Percentiles rank a stretch among this genome's conserved stretches.
Conservation (phyloP, 2,329 filamentous ascomycete genomes). For the Atkinsonella texensis region DNA sequence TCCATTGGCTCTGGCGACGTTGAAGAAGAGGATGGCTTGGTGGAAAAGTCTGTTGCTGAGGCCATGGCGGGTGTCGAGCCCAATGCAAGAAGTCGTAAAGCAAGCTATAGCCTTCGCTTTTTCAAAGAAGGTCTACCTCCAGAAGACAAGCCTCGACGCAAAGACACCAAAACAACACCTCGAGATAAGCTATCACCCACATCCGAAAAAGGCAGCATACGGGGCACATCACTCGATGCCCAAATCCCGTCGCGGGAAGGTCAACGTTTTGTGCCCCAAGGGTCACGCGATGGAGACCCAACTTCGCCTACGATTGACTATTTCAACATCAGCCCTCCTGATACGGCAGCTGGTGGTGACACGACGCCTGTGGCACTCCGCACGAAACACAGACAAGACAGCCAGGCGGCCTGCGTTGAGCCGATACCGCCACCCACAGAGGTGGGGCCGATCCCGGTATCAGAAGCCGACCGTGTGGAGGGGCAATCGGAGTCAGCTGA, state of each 20-base stretch:
- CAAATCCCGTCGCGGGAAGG: background rate
- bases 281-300: conserved; percentile 1
- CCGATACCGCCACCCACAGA: conserved; percentile 10
- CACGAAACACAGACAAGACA: conserved; percentile 10
- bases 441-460: conserved; percentile 15
- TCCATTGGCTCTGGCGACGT: conserved; percentile 45
- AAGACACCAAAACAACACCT: conserved; percentile 27
- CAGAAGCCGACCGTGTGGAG: conserved; percentile 16
- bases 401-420: conserved; percentile 12
- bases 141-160: conserved; percentile 44
- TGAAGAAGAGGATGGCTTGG: conserved; percentile 40
- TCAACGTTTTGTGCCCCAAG: background rate
- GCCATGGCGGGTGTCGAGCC: conserved; percentile 49
- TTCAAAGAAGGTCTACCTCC: conserved; percentile 53
- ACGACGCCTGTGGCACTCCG: conserved; percentile 8
- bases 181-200: conserved; percentile 31
- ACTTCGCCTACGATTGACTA: conserved; percentile 2
- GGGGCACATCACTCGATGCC: background rate
- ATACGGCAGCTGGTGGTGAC: conserved; percentile 2
- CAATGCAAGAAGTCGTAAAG: conserved; percentile 53
- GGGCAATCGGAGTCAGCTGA: conserved; percentile 25
- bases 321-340: conserved; percentile 11
- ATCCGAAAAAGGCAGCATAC: conserved; percentile 18
- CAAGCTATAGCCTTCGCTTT: conserved; percentile 54
- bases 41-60: conserved; percentile 53